A percentile compares a stretch with the other conserved stretches of the same genome.
phyloP scores from a whole-genome alignment of 83 land plant species.

The Picea abies region DNA sequence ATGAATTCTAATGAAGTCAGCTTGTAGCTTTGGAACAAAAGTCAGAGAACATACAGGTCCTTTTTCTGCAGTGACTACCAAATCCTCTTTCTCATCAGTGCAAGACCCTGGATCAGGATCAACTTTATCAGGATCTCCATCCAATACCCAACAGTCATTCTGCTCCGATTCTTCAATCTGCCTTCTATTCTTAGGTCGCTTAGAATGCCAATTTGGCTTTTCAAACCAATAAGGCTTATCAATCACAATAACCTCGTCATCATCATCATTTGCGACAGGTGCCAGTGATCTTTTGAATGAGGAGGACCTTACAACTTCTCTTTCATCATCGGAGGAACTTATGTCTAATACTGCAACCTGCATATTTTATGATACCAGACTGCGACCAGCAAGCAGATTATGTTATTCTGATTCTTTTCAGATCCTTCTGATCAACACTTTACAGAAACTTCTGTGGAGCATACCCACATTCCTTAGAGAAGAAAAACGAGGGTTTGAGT shows the following conservation, averaged over 20 bases:
- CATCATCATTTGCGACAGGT: background rate
- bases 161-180: slow-evolving; percentile 25
- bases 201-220: background rate
- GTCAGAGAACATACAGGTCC: slow-evolving; percentile 44
- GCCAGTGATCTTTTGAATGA: background rate
- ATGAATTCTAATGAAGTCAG: too few relatives aligned
- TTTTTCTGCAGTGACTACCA: slow-evolving; percentile 58
- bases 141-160: slow-evolving; percentile 67
- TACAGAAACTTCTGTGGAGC: too few relatives aligned
- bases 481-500: too few relatives aligned
- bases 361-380: background rate
- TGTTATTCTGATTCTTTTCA: too few relatives aligned
- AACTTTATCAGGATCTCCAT: slow-evolving; percentile 55
- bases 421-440: too few relatives aligned
- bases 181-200: background rate
- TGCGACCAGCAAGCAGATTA: too few relatives aligned
- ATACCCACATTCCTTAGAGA: too few relatives aligned
- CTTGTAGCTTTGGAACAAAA: background rate
- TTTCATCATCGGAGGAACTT: slow-evolving; percentile 12
- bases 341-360: background rate
- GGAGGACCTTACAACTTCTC: background rate
- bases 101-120: background rate
- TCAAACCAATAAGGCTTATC: background rate
- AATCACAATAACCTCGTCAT: slow-evolving; percentile 1
- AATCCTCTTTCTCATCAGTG: slow-evolving; percentile 39